phyloP scores from a whole-genome alignment of 169 alveolate genomes.

The Plasmodium adleri region DNA sequence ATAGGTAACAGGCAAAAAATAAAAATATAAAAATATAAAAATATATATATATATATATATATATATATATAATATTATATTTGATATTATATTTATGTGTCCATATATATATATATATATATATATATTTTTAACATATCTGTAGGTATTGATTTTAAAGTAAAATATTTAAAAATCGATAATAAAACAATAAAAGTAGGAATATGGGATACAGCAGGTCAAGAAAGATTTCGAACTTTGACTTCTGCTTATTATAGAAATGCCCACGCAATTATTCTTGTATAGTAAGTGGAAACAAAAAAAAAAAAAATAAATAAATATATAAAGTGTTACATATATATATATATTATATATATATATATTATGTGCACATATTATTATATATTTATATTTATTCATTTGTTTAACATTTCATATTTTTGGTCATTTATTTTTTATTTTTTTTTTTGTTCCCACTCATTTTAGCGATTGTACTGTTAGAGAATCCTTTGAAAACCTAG shows the following conservation, averaged over 20 bases:
- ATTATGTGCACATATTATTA: not conserved
- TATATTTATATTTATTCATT: not conserved
- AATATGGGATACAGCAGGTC: constrained; percentile 99
- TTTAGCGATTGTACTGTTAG: constrained; percentile 64
- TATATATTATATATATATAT: not conserved
- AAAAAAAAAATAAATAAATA: not conserved
- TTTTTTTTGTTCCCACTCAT: too few species aligned
- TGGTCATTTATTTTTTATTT: not conserved
- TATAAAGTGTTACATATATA: not conserved
- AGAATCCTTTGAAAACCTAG: constrained; percentile 86
- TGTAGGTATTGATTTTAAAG: constrained; percentile 46
- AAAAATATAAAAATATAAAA: not conserved
- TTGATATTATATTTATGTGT: too few species aligned
- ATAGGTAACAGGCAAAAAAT: constrained; percentile 79
- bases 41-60: too few species aligned
- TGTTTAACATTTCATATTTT: not conserved
- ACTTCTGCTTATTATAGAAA: constrained; percentile 97
- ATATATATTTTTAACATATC: not conserved
- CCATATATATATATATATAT: not conserved
- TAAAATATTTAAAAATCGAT: constrained; percentile 38
- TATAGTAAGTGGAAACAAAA: constrained; percentile 91
- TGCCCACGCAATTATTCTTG: constrained; percentile 96
- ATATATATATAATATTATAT: too few species aligned
- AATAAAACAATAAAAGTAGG: constrained; percentile 90
- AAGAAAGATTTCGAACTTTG: constrained; percentile 96